Evolutionary conservation across 495 filamentous ascomycete species (phyloP).

Genomic region (Copromyces sp.): DNA sequence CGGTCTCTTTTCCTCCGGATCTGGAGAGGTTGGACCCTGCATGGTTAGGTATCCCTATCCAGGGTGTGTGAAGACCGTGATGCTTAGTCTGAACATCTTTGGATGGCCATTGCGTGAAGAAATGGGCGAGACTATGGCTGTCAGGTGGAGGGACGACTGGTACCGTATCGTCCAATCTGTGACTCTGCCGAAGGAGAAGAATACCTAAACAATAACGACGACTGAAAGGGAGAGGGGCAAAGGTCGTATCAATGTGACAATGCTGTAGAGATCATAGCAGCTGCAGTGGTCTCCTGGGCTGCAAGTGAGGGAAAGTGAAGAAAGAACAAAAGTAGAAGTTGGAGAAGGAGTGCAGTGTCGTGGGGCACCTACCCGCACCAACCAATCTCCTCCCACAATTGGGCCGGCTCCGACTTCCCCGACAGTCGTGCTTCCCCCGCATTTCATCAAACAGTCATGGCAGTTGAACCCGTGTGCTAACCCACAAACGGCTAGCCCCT

Average conservation of each 20-base stretch:
- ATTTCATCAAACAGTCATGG: neutral
- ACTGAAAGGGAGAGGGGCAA: neutral
- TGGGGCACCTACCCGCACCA: neutral
- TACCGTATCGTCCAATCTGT: neutral
- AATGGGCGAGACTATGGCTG: neutral
- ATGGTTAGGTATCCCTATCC: neutral
- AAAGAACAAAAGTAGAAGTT: neutral
- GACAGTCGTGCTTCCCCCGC: neutral
- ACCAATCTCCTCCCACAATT: neutral
- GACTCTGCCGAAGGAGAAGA: neutral
- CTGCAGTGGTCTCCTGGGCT: no score
- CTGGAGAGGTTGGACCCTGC: neutral
- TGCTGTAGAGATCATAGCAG: no score
- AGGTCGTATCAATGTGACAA: no score
- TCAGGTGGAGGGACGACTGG: neutral
- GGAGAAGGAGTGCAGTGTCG: neutral
- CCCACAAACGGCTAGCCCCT: neutral
- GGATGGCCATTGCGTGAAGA: neutral
- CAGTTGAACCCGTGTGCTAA: neutral
- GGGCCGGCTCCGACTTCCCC: conserved; percentile 11
- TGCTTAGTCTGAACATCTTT: neutral
- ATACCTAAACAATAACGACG: neutral
- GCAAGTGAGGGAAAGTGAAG: no score
- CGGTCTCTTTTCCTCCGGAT: neutral
- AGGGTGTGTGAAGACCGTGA: neutral